phyloP scores from a whole-genome alignment of 2,329 filamentous ascomycete genomes.

The Cordyceps militaris region DNA sequence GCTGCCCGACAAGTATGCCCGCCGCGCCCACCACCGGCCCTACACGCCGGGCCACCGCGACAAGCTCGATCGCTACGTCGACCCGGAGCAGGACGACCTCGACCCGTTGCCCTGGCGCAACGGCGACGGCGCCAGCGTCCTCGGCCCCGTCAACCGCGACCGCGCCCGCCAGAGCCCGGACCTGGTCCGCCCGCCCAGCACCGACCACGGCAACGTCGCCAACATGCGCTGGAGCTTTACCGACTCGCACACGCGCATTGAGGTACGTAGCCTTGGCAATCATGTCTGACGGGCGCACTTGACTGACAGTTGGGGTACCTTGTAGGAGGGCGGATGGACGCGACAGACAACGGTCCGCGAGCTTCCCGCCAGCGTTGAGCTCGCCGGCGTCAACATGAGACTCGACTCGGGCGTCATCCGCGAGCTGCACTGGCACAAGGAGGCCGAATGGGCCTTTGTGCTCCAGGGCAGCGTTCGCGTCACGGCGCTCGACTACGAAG shows the following conservation, averaged over 20 bases:
- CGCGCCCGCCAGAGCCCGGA: constrained; percentile 66
- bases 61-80: constrained; percentile 55
- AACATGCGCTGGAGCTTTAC: constrained; percentile 70
- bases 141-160: constrained; percentile 63
- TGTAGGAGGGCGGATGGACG: constrained; percentile 67
- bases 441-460: constrained; percentile 72
- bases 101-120: constrained; percentile 60
- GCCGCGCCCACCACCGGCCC: constrained; percentile 32
- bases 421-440: constrained; percentile 75
- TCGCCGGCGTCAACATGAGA: constrained; percentile 73
- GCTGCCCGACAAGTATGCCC: constrained; percentile 33
- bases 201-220: constrained; percentile 61
- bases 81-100: constrained; percentile 51
- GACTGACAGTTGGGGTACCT: background rate
- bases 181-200: constrained; percentile 63
- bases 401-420: constrained; percentile 66
- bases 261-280: constrained; percentile 33
- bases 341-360: constrained; percentile 64
- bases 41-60: constrained; percentile 56
- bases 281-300: background rate
- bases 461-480: constrained; percentile 64
- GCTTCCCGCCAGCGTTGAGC: constrained; percentile 57
- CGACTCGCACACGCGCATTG: constrained; percentile 56
- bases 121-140: constrained; percentile 56
- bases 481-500: constrained; percentile 67